These are phyloP conservation scores for Yamadazyma oceani DNA, from an alignment of 1,139 yeast genomes.

Conservation along the genomic window DNA sequence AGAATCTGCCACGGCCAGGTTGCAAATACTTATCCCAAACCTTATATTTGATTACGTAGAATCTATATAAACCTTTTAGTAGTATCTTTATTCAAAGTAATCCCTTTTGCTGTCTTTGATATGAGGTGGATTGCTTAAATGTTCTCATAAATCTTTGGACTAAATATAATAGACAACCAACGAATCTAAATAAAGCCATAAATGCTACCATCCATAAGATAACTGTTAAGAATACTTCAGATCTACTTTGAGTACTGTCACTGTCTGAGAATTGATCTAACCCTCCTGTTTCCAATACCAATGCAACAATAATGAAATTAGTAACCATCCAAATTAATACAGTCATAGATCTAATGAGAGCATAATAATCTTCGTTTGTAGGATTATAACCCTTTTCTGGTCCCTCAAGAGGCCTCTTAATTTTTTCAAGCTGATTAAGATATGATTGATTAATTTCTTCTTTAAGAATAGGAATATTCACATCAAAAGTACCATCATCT, in stretches of 20 bases:
- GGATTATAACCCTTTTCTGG: conserved; percentile 36
- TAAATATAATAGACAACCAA: conserved; percentile 67
- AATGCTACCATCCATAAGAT: conserved; percentile 81
- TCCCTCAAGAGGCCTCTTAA: conserved; percentile 41
- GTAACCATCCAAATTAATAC: conserved; percentile 79
- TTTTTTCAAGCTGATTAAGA: conserved; percentile 61
- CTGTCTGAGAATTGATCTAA: conserved; percentile 36
- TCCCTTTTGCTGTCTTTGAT: conserved; percentile 16
- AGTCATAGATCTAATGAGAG: conserved; percentile 76
- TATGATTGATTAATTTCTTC: conserved; percentile 63
- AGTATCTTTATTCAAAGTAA: too few species aligned
- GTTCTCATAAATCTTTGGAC: conserved; percentile 32
- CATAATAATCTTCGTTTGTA: conserved; percentile 67
- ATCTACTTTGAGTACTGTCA: conserved; percentile 23
- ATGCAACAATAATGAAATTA: conserved; percentile 68
- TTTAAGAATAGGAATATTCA: conserved; percentile 65
- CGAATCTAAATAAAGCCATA: conserved; percentile 70
- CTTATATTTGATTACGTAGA: too few species aligned
- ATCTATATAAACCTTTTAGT: too few species aligned
- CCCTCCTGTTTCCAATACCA: conserved; percentile 72
- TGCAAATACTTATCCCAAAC: too few species aligned
- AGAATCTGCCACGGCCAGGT: too few species aligned
- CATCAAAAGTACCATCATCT: conserved; percentile 64
- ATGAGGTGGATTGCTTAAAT: conserved; percentile 22
- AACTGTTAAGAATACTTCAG: conserved; percentile 61